Evolutionary conservation across 257 asterid genomes (phyloP), one percentile per base, ranked within the genome.

Genomic region (Solanum neorickii): DNA sequence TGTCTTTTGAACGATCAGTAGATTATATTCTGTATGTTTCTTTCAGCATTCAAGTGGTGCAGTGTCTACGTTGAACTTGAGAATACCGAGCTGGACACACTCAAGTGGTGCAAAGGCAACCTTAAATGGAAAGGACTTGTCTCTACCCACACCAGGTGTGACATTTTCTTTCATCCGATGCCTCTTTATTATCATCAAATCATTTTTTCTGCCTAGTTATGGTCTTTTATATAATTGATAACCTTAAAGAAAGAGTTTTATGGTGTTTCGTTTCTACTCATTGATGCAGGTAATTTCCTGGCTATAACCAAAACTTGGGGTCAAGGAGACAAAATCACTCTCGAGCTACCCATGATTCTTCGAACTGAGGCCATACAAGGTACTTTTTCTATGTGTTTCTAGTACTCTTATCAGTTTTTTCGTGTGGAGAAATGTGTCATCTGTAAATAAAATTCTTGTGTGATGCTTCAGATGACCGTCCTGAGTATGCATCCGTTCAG

Each of bases 331-430:
- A 93, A 90, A 90, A 73, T 97, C 52, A 89, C 91, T 27, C 91
- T 97, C 7, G 94, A 94, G 68, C 90, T 97, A 80, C 98, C 98
- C 41, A 52, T 97, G 20, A 92, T 87, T 77, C 87, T 92, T 37
- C 87, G 96, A 92, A 94, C 93, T 5, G 99, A 97, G 91, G 96
- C 96, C 33, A 94, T 97, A 44, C 90, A 94, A 92, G 99, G 99
- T 95, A 88, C 44, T 18, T 27, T 44, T 29, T 80, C 6, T 29
- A 13, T 52, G 35, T 80, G 20, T 80, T 10, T 78, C 41, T 78
- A 3, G 18, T 78, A 49, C 39, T 8, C 66, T 73, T 5, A 46
- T 27, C 66, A 9, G 84, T 9, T 78, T 78, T 78, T 46, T 9
- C 6, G 42, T 3, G 42, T 78, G 42, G 42, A 46, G 84, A 27